Base-by-base conservation (phyloP, 2,329 filamentous ascomycete species). In the Fusarium continuum region DNA sequence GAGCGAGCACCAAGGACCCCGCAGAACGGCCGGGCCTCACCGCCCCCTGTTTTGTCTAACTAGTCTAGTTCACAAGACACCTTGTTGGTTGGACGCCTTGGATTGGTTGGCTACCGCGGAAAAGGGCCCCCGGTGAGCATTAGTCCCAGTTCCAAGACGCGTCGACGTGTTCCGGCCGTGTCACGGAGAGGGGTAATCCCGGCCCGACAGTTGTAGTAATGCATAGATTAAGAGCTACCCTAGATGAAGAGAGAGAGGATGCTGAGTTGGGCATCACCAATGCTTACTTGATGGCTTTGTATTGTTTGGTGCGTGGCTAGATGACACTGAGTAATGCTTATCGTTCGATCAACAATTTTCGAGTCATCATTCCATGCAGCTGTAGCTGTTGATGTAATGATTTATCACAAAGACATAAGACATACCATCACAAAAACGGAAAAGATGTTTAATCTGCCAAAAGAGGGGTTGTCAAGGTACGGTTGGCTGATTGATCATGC, bases 1-100 rank as follows among this genome's bases (percentile, higher is more conserved):
- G 35, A 32, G n/a, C n/a, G n/a, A 31, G 25, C 17, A 32, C 17
- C 16, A 45, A 20, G 13, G 39, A 52, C 61, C 61, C 61, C 61
- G 46, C 61, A 62, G 53, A 64, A 58, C 50, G 55, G 46, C 61
- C 61, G 61, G 50, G 52, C 56, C 61, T 65, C 36, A 62, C 61
- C 61, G 61, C 51, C 55, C 55, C 22, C 29, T 5, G 19, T 38
- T 1, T 2, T n/a, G 52, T 57, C 35, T 57, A 57, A 43, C 3
- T 41, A 26, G 2, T 7, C 11, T 28, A 13, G 2, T 3, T 10
- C 8, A 19, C 9, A n/a, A 8, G 9, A 14, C 29, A 19, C 25
- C 25, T 34, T 32, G 48, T 16, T 61, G 41, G 29, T 20, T 26
- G 46, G 41, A 34, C 39, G 41, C 41, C 25, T 47, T 40, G 60